Percentiles rank a stretch among this genome's conserved stretches.
phyloP scores from a whole-genome alignment of 768 basidiomycete genomes.

The Filobasidium wieringae region DNA sequence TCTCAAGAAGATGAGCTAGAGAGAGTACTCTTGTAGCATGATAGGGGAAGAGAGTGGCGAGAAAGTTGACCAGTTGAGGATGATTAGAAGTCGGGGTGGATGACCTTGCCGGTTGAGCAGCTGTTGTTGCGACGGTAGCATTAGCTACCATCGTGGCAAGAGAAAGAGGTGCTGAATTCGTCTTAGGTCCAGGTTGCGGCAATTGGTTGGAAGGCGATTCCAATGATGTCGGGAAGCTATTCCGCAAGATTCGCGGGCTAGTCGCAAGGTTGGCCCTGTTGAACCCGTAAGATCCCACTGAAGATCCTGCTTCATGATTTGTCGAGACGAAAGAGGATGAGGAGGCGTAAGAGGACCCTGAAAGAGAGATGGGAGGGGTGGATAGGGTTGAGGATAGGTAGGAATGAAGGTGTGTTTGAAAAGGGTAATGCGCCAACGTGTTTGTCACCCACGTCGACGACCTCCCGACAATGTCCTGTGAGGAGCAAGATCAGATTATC shows the following conservation, averaged over 20 bases:
- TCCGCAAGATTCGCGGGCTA: background rate
- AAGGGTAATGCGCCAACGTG: conserved; percentile 24
- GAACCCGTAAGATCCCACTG: background rate
- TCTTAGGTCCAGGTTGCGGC: background rate
- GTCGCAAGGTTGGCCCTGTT: background rate
- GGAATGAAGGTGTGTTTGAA: conserved; percentile 6
- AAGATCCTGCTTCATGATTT: background rate
- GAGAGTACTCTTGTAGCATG: conserved; percentile 21
- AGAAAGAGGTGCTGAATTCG: background rate
- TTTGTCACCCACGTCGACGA: conserved; percentile 37
- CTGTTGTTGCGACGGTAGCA: background rate
- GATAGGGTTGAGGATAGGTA: conserved; percentile 4
- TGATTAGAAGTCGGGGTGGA: conserved; percentile 5
- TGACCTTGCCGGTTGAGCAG: background rate
- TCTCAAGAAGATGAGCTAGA: conserved; percentile 24
- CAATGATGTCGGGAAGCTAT: background rate
- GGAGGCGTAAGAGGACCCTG: conserved; percentile 1
- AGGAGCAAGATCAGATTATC: background rate
- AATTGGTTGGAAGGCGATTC: background rate
- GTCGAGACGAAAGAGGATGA: conserved; percentile 4
- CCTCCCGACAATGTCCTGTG: conserved; percentile 30
- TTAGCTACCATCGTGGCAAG: background rate
- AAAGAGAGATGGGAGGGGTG: conserved; percentile 8
- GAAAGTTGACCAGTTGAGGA: conserved; percentile 15
- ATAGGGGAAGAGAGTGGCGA: conserved; percentile 29